A percentile compares a stretch with the other conserved stretches of the same genome.
Evolutionary conservation across 1,284 basidiomycete species (phyloP).

Genomic region (Cutaneotrichosporon sp.): DNA sequence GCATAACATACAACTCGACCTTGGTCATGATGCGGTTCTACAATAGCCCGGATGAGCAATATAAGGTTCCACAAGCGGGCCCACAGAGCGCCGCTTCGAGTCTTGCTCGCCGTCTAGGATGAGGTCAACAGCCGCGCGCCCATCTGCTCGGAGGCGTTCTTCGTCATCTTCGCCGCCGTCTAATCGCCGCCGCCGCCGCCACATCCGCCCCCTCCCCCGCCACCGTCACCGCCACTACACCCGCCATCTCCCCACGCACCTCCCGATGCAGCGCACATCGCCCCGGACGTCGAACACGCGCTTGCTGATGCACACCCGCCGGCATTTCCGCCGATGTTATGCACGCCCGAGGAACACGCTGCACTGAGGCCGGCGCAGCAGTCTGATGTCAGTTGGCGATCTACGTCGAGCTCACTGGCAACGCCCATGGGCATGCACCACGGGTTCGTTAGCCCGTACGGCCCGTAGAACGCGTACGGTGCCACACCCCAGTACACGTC

Average conservation of each 20-base stretch:
- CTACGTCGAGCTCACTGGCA: neutral
- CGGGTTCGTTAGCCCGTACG: constrained; percentile 9
- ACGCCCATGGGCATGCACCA: constrained; percentile 9
- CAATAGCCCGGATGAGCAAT: no score
- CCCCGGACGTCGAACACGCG: neutral
- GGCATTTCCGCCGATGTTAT: neutral
- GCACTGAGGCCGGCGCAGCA: neutral
- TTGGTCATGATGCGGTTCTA: no score
- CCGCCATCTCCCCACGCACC: neutral
- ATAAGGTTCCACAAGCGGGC: no score
- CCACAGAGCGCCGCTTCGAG: neutral
- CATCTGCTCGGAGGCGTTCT: neutral
- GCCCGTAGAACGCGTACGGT: constrained; percentile 7
- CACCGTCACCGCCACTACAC: neutral
- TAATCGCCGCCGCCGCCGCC: neutral
- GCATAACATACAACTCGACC: no score
- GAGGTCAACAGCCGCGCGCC: neutral
- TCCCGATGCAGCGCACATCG: constrained; percentile 1
- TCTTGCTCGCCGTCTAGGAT: neutral
- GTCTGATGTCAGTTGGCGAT: neutral
- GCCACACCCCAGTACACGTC: constrained; percentile 25
- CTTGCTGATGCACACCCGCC: neutral
- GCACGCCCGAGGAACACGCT: neutral
- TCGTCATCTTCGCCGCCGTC: neutral
- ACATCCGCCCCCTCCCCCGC: neutral